These are phyloP conservation scores for Aaosphaeria arxii DNA, from an alignment of 2,329 filamentous ascomycete genomes.

Conservation along the genomic window DNA sequence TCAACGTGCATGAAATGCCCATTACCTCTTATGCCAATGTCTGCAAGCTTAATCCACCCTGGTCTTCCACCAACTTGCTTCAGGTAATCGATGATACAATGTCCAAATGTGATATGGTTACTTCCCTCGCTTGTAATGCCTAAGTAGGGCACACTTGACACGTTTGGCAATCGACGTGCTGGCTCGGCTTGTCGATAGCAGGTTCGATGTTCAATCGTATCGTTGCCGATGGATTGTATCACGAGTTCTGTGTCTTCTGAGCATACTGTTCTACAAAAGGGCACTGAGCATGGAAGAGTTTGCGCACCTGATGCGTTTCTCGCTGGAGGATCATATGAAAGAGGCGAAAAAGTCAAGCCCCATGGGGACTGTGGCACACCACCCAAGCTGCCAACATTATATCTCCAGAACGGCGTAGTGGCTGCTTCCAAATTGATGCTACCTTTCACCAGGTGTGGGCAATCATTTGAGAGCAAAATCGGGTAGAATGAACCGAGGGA, in stretches of 20 bases:
- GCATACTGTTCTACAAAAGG: background rate
- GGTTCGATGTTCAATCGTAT: slow-evolving; percentile 11
- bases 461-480: slow-evolving; percentile 47
- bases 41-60: slow-evolving; percentile 34
- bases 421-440: slow-evolving; percentile 51
- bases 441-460: slow-evolving; percentile 47
- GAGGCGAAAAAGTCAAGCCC: slow-evolving; percentile 13
- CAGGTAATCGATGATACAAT: slow-evolving; percentile 53
- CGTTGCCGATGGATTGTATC: slow-evolving; percentile 8
- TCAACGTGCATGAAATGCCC: slow-evolving; percentile 34
- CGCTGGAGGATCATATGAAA: background rate
- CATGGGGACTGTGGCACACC: slow-evolving; percentile 14
- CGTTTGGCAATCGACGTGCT: slow-evolving; percentile 41
- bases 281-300: background rate
- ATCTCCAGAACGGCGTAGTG: slow-evolving; percentile 3
- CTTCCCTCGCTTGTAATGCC: slow-evolving; percentile 54
- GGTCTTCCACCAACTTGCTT: slow-evolving; percentile 39
- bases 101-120: slow-evolving; percentile 55
- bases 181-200: slow-evolving; percentile 36
- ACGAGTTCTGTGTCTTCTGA: slow-evolving; percentile 5
- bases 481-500: slow-evolving; percentile 47
- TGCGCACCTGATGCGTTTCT: background rate
- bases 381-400: slow-evolving; percentile 7
- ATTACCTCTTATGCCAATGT: slow-evolving; percentile 64
- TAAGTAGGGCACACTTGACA: slow-evolving; percentile 49